phyloP scores from a whole-genome alignment of 768 basidiomycete genomes.

The Pseudohyphozyma bogoriensis region DNA sequence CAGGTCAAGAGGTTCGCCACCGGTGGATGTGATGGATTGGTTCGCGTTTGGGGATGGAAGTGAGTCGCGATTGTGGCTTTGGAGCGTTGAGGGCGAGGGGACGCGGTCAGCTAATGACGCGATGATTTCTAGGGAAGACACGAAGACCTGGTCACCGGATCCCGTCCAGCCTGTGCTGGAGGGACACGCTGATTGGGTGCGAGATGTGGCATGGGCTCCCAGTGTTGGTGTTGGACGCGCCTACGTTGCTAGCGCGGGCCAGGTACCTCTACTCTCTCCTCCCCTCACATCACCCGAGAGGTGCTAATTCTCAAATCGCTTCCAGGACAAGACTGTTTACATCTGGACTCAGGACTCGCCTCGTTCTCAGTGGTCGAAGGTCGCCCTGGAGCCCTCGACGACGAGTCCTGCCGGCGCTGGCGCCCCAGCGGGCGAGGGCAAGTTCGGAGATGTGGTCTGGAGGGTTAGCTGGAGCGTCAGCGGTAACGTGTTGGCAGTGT shows the following conservation, averaged over 20 bases:
- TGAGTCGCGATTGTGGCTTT: conserved; percentile 8
- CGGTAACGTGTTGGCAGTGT: conserved; percentile 89
- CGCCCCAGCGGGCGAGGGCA: conserved; percentile 49
- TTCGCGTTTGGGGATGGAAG: conserved; percentile 80
- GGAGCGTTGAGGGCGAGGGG: neutral
- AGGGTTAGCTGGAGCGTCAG: conserved; percentile 97
- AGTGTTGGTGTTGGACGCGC: conserved; percentile 88
- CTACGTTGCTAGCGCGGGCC: conserved; percentile 92
- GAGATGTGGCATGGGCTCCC: conserved; percentile 98
- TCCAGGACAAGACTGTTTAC: conserved; percentile 67
- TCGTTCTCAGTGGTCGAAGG: conserved; percentile 65
- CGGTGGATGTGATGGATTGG: conserved; percentile 91
- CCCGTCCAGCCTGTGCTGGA: conserved; percentile 72
- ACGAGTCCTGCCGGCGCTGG: conserved; percentile 39
- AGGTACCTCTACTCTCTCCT: conserved; percentile 44
- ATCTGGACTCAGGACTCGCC: conserved; percentile 77
- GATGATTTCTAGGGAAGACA: conserved; percentile 50
- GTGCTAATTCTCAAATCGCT: neutral
- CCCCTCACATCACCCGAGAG: neutral
- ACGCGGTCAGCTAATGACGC: neutral
- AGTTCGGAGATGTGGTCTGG: conserved; percentile 97
- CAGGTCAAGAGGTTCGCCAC: conserved; percentile 85
- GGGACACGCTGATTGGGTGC: conserved; percentile 93
- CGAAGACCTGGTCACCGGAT: conserved; percentile 76
- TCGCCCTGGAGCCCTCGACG: conserved; percentile 60